phyloP scores from a whole-genome alignment of 495 filamentous ascomycete species.

The Jackrogersella minutella region DNA sequence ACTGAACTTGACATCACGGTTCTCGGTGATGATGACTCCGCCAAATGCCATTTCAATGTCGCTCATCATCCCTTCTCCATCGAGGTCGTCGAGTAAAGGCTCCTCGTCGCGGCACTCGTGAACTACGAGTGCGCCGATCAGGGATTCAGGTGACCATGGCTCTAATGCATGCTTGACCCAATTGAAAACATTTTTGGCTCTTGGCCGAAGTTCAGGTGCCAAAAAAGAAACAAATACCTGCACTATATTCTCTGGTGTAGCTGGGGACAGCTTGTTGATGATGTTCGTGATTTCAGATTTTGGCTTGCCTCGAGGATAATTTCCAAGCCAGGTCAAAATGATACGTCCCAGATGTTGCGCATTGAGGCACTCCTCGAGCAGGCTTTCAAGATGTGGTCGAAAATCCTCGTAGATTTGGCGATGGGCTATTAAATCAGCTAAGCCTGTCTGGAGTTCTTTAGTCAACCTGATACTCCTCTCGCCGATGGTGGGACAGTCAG shows the following conservation, averaged over 20 bases:
- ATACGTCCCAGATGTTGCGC: slow-evolving; percentile 4
- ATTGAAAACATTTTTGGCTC: slow-evolving; percentile 4
- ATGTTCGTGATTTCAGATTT: not conserved
- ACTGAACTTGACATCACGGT: slow-evolving; percentile 24
- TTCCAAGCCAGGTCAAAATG: slow-evolving; percentile 6
- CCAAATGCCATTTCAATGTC: slow-evolving; percentile 15
- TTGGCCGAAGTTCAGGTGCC: not conserved
- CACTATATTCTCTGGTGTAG: not conserved
- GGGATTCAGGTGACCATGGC: slow-evolving; percentile 12
- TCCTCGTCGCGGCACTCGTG: not conserved
- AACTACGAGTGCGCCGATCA: slow-evolving; percentile 7
- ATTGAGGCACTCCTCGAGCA: not conserved
- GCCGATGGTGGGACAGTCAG: not conserved
- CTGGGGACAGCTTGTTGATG: not conserved
- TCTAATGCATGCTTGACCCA: slow-evolving; percentile 26
- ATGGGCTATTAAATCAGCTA: not conserved
- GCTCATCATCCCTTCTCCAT: not conserved
- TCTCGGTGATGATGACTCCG: slow-evolving; percentile 20
- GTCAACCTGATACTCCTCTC: not conserved
- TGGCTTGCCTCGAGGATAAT: not conserved
- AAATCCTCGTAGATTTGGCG: not conserved
- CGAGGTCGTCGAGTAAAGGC: slow-evolving; percentile 3
- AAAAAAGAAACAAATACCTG: not conserved
- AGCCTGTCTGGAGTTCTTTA: not conserved
- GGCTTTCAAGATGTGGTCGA: not conserved